phyloP scores from a whole-genome alignment of 371 early-diverging fungal species.

The Circinella minor region DNA sequence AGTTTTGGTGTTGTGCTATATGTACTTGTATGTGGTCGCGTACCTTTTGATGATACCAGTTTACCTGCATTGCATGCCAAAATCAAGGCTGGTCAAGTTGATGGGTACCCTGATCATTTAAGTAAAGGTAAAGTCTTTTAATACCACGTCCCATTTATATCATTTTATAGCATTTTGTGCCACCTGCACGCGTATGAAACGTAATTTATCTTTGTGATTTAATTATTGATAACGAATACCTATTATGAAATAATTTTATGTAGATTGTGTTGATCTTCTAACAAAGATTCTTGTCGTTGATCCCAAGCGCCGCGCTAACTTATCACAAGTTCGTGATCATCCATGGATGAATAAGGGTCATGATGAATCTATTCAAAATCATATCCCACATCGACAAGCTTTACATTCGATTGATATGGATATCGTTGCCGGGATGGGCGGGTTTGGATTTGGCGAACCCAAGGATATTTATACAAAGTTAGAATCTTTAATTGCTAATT shows the following conservation, averaged over 20 bases:
- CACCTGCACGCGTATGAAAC: too few relatives aligned
- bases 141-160: neutral
- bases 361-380: slow-evolving; percentile 45
- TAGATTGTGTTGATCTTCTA: slow-evolving; percentile 71
- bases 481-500: slow-evolving; percentile 31
- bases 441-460: slow-evolving; percentile 47
- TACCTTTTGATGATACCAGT: slow-evolving; percentile 87
- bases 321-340: slow-evolving; percentile 63
- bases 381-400: slow-evolving; percentile 43
- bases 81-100: slow-evolving; percentile 60
- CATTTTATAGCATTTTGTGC: too few relatives aligned
- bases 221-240: too few relatives aligned
- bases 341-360: slow-evolving; percentile 78
- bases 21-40: slow-evolving; percentile 80
- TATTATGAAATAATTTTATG: neutral
- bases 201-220: too few relatives aligned
- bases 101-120: slow-evolving; percentile 50
- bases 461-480: slow-evolving; percentile 35
- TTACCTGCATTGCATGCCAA: slow-evolving; percentile 67
- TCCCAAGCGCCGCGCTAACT: slow-evolving; percentile 59
- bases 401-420: slow-evolving; percentile 39
- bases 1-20: slow-evolving; percentile 89
- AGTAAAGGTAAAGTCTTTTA: slow-evolving; percentile 33
- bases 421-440: slow-evolving; percentile 50
- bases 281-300: slow-evolving; percentile 69